Percentiles rank a stretch among this genome's conserved stretches.
Conservation (phyloP, 1,139 yeast species). For the Scheffersomyces parashehatae region DNA sequence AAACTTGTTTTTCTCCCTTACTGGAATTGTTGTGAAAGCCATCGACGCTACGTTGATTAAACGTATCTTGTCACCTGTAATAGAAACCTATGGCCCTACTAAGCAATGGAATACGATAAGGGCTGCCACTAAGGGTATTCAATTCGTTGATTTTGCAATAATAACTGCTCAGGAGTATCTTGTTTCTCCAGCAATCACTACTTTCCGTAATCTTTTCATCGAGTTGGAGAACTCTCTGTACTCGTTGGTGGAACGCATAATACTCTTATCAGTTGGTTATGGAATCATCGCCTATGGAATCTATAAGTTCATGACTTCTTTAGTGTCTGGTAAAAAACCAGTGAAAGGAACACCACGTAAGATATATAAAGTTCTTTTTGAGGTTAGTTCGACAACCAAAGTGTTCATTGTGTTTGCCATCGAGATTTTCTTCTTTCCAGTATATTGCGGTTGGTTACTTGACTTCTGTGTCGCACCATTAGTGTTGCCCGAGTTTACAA, state of each 20-base stretch:
- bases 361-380: constrained; percentile 53
- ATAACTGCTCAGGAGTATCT: constrained; percentile 8
- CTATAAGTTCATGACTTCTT: constrained; percentile 34
- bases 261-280: constrained; percentile 41
- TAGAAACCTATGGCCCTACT: neutral
- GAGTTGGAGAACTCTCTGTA: constrained; percentile 14
- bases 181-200: constrained; percentile 3
- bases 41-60: neutral
- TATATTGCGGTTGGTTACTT: constrained; percentile 78
- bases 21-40: constrained; percentile 6
- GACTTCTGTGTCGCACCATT: constrained; percentile 70
- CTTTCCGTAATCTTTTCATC: constrained; percentile 20
- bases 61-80: neutral
- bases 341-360: constrained; percentile 50
- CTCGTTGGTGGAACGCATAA: constrained; percentile 34
- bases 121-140: constrained; percentile 9
- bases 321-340: constrained; percentile 42
- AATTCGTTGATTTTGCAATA: constrained; percentile 11
- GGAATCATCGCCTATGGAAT: constrained; percentile 27
- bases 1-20: constrained; percentile 22
- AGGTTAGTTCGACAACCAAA: constrained; percentile 58
- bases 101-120: neutral
- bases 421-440: constrained; percentile 82
- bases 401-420: constrained; percentile 74
- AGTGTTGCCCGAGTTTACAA: constrained; percentile 24